A percentile compares a stretch with the other conserved stretches of the same genome.
Evolutionary conservation across 1,284 basidiomycete genomes (phyloP).

Genomic region (Ceratobasidium sp.): DNA sequence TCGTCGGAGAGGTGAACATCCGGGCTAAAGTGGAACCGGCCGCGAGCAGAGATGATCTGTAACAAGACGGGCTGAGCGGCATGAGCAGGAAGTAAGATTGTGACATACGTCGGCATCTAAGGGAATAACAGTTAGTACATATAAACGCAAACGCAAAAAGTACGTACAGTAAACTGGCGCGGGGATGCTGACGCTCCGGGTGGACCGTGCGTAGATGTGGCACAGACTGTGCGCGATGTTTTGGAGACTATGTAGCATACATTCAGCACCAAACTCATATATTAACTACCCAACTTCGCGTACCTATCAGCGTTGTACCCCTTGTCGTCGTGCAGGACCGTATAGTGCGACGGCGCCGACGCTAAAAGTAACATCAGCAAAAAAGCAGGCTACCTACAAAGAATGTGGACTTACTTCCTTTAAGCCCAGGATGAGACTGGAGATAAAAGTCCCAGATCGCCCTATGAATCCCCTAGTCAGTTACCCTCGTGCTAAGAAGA

Average conservation of each 20-base stretch:
- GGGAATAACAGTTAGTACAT: not conserved
- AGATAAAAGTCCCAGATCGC: constrained; percentile 84
- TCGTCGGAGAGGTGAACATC: constrained; percentile 37
- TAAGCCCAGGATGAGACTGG: constrained; percentile 72
- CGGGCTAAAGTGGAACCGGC: constrained; percentile 35
- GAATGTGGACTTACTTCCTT: constrained; percentile 25
- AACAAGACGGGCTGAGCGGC: not conserved
- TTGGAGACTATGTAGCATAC: constrained; percentile 18
- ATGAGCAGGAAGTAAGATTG: too few relatives aligned
- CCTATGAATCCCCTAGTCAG: not conserved
- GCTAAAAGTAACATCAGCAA: constrained; percentile 11
- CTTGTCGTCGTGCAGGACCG: constrained; percentile 46
- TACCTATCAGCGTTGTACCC: constrained; percentile 43
- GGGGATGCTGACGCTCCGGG: constrained; percentile 39
- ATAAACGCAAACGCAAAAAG: not conserved
- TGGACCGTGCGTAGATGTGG: constrained; percentile 30
- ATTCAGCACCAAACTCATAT: not conserved
- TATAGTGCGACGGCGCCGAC: constrained; percentile 47
- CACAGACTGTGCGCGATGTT: constrained; percentile 27
- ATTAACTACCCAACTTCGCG: not conserved
- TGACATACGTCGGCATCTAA: constrained; percentile 35
- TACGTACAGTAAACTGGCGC: constrained; percentile 37
- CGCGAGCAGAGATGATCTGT: constrained; percentile 40
- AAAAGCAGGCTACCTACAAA: not conserved
- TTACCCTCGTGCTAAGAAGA: not conserved